These are phyloP conservation scores for Aspergillus homomorphus DNA, from an alignment of 495 filamentous ascomycete species.

Conservation along the genomic window DNA sequence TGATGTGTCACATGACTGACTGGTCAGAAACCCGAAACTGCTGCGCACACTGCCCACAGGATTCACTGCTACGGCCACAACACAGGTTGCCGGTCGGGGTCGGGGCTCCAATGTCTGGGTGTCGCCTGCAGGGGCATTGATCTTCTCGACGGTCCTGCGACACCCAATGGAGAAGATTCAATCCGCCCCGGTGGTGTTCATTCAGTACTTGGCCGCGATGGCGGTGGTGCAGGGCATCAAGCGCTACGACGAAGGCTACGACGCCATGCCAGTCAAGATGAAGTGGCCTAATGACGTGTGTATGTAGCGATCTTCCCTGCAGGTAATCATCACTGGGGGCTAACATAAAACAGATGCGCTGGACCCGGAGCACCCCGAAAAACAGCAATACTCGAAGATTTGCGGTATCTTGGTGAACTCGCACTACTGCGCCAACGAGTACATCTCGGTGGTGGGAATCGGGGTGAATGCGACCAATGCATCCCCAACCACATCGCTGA, in stretches of 20 bases:
- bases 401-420: constrained; percentile 93
- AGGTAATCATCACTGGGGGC: neutral
- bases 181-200: constrained; percentile 82
- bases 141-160: constrained; percentile 82
- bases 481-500: constrained; percentile 82
- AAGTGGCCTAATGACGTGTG: constrained; percentile 99
- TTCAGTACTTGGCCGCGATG: constrained; percentile 89
- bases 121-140: constrained; percentile 78
- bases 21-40: constrained; percentile 66
- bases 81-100: constrained; percentile 86
- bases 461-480: constrained; percentile 86
- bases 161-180: constrained; percentile 69
- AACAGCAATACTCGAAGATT: constrained; percentile 78
- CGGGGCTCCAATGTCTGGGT: constrained; percentile 94
- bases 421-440: constrained; percentile 69
- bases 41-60: constrained; percentile 75
- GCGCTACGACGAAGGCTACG: constrained; percentile 72
- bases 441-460: constrained; percentile 84
- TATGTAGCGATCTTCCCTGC: constrained; percentile 17
- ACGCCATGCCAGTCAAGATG: constrained; percentile 71
- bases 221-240: constrained; percentile 87
- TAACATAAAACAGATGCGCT: constrained; percentile 55
- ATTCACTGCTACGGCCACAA: constrained; percentile 86
- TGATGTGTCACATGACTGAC: constrained; percentile 19
- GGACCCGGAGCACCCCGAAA: constrained; percentile 60